These are phyloP conservation scores for Nemania abortiva DNA, from an alignment of 2,329 filamentous ascomycete species.

Conservation along the genomic window DNA sequence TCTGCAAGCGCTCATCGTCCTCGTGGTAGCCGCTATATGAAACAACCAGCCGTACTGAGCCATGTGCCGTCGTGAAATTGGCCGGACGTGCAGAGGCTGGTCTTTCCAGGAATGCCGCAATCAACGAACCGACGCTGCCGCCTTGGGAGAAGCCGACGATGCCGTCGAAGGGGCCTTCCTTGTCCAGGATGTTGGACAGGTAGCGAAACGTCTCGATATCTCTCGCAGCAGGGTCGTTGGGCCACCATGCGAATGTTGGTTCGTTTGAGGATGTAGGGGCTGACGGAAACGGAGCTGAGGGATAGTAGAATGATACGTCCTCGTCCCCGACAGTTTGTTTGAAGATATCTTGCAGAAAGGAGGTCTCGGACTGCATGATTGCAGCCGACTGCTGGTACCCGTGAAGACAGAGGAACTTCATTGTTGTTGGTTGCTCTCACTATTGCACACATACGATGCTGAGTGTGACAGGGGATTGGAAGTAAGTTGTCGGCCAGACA, in stretches of 20 bases:
- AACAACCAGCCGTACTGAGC: constrained; percentile 26
- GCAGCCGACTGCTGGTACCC: constrained; percentile 37
- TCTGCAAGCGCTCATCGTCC: constrained; percentile 35
- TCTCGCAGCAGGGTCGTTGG: constrained; percentile 18
- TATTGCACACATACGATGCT: too few relatives aligned
- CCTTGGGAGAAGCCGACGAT: constrained; percentile 38
- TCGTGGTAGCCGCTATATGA: constrained; percentile 37
- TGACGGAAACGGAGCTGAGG: constrained; percentile 30
- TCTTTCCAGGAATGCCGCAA: constrained; percentile 33
- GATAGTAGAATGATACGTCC: constrained; percentile 24
- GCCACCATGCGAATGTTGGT: constrained; percentile 37
- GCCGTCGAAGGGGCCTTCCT: constrained; percentile 35
- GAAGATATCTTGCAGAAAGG: constrained; percentile 32
- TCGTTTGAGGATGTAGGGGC: constrained; percentile 26
- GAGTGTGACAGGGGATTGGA: too few relatives aligned
- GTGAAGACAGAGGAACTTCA: constrained; percentile 38
- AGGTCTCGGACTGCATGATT: constrained; percentile 37
- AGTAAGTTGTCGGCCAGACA: too few relatives aligned
- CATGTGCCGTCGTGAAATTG: constrained; percentile 33
- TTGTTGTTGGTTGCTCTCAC: constrained; percentile 15
- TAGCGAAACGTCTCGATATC: constrained; percentile 34
- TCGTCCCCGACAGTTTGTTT: constrained; percentile 24
- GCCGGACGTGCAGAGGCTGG: constrained; percentile 27
- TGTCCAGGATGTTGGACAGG: constrained; percentile 31
- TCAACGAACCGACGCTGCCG: constrained; percentile 35